Base-by-base conservation (phyloP, 768 basidiomycete species). In the Cubamyces lactineus region DNA sequence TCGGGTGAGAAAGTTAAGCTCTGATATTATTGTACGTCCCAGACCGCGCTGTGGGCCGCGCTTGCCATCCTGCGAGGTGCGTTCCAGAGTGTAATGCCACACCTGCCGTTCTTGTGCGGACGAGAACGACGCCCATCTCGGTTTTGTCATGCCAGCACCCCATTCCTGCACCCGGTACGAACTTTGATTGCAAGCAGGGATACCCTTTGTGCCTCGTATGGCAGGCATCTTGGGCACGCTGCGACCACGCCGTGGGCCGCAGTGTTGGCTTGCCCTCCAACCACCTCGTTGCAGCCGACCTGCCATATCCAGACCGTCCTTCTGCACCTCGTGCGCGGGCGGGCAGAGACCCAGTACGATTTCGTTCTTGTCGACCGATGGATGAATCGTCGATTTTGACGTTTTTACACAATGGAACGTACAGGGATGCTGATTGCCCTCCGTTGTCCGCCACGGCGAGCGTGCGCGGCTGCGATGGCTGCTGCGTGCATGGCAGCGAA, bases 231-330 rank as follows among this genome's bases (percentile, higher is more conserved):
- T 75, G 73, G 79, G 83, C 84, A 85, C 79, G 86, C 84, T 78
- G 82, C 77, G 77, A 79, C 78, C 88, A 85, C 85, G 87, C 82
- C 57, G 82, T 83, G 79, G 82, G 79, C 82, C 86, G 82, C 84
- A 85, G 82, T 79, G 78, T 81, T 77, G 79, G 77, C 73, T 77
- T 72, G 75, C 76, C 73, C 74, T 67, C 74, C 76, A 75, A 73
- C 84, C 85, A 81, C 73, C 72, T 66, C 77, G 71, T 77, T 74
- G 83, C 79, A 73, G 75, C 84, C 64, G 62, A 81, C 74, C 73
- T 88, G 75, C 87, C 86, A 79, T 81, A 84, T 83, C 66, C 55
- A 79, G 83, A 56, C 47, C 57, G 53, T 30, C 43, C 55, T 47
- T 58, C 58, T 73, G 77, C 55, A 69, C 72, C 65, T 72, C 71